These are phyloP conservation scores for Buxus sempervirens DNA, from an alignment of 164 flowering plant genomes.

Conservation along the genomic window DNA sequence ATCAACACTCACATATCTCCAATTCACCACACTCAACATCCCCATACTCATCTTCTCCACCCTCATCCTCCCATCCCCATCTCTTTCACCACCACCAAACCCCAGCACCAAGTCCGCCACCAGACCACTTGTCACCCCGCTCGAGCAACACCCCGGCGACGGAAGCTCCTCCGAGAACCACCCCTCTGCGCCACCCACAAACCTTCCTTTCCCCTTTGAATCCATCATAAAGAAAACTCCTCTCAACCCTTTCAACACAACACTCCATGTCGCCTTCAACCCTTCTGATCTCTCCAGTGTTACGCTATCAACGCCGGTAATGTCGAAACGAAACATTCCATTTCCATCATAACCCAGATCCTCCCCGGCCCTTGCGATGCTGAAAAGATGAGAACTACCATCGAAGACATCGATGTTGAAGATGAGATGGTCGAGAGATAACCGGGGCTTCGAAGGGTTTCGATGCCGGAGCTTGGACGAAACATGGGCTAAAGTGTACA, in stretches of 20 bases:
- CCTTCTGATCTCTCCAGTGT: slow-evolving; percentile 9
- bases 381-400: neutral
- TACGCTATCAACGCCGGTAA: slow-evolving; percentile 6
- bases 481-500: slow-evolving; percentile 35
- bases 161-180: slow-evolving; percentile 73
- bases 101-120: slow-evolving; percentile 53
- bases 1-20: slow-evolving; percentile 50
- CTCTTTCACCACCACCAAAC: slow-evolving; percentile 11
- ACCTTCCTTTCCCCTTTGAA: slow-evolving; percentile 31
- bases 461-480: slow-evolving; percentile 31
- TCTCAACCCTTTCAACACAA: slow-evolving; percentile 42
- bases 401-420: slow-evolving; percentile 31
- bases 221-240: slow-evolving; percentile 57
- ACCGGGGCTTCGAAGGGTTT: slow-evolving; percentile 30
- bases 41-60: slow-evolving; percentile 52
- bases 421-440: slow-evolving; percentile 34
- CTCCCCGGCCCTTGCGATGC: slow-evolving; percentile 15
- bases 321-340: slow-evolving; percentile 45
- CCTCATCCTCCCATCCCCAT: slow-evolving; percentile 14
- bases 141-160: slow-evolving; percentile 38
- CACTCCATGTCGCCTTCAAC: slow-evolving; percentile 46
- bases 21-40: slow-evolving; percentile 36
- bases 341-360: slow-evolving; percentile 14
- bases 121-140: slow-evolving; percentile 29
- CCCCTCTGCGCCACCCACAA: slow-evolving; percentile 28